phyloP scores from a whole-genome alignment of 1,284 basidiomycete species.

The Melampsora americana region DNA sequence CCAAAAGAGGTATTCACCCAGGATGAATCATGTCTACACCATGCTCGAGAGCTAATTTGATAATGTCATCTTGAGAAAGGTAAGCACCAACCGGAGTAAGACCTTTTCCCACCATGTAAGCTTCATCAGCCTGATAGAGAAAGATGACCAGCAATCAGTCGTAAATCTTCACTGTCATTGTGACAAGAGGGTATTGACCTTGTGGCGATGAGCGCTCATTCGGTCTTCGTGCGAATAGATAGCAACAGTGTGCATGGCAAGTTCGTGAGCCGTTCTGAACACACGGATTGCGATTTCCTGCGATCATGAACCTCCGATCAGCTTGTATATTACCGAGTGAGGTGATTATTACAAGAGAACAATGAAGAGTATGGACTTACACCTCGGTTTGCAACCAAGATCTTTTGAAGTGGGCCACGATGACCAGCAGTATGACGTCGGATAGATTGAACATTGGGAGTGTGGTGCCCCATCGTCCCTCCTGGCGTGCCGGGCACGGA shows the following conservation, averaged over 20 bases:
- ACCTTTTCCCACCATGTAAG: conserved; percentile 95
- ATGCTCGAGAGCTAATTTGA: conserved; percentile 88
- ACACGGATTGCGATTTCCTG: conserved; percentile 99
- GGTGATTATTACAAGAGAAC: background rate
- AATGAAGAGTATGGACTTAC: conserved; percentile 58
- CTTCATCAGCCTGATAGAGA: conserved; percentile 80
- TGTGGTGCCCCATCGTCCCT: conserved; percentile 45
- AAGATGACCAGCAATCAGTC: background rate
- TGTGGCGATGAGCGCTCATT: conserved; percentile 93
- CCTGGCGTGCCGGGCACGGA: conserved; percentile 46
- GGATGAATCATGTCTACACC: conserved; percentile 99
- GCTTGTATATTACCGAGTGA: background rate
- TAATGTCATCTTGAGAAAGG: conserved; percentile 95
- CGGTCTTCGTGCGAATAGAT: conserved; percentile 98
- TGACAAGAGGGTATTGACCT: conserved; percentile 59
- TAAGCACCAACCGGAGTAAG: conserved; percentile 94
- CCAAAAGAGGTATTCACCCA: conserved; percentile 62
- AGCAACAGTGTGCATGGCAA: conserved; percentile 98
- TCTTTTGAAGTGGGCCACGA: conserved; percentile 59
- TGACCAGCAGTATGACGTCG: conserved; percentile 86
- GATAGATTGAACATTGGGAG: conserved; percentile 75
- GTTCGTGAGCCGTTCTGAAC: conserved; percentile 95
- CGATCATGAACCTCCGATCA: conserved; percentile 32
- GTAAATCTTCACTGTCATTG: background rate
- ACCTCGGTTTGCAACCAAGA: conserved; percentile 82